Evolutionary conservation across 805 yeast species (phyloP), one percentile per base, ranked within the genome.

Genomic region (Wickerhamomyces kurtzmanii): DNA sequence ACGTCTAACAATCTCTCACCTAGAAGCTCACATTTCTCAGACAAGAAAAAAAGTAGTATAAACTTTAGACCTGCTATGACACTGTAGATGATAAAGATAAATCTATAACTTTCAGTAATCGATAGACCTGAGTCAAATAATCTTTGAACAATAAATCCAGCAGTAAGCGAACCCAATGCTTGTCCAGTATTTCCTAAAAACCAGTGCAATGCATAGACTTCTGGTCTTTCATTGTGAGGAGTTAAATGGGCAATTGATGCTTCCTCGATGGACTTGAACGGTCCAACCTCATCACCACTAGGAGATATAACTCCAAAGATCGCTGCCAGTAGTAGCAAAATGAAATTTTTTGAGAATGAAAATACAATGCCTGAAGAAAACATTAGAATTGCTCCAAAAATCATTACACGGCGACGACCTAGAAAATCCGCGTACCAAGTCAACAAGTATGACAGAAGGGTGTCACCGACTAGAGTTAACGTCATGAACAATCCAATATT

Each of bases 211-310:
- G 91, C 91, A 57, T 74, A 84, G 3, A 83, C 59, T 37, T 74
- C 82, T 1, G 93, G 77, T 25, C 93, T 60, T 31, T 67, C 69
- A 30, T 58, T 59, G 20, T 64, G 65, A 0, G 78, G 74, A 1
- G 93, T 78, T 37, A 85, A 55, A 50, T 82, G 89, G 0, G 94
- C 91, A 27, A 85, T 61, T 22, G 82, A 67, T 1, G 89, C 75
- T 45, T 84, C 94, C 49, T 85, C 95, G 17, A 85, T 74, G 1
- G 91, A 72, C 45, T 81, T 78, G 51, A 85, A 85, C 0, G 95
- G 95, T 0, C 95, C 95, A 1, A 87, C 83, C 45, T 85, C 95
- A 43, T 78, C 86, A 15, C 95, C 94, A 17, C 84, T 73, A 2
- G 94, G 91, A 3, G 94, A 81, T 6, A 85, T 80, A 12, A 85